Percentiles rank a stretch among this genome's conserved stretches.
These are phyloP conservation scores for Protomyces lactucae-debilis DNA, from an alignment of 1,139 yeast genomes.

Conservation along the genomic window DNA sequence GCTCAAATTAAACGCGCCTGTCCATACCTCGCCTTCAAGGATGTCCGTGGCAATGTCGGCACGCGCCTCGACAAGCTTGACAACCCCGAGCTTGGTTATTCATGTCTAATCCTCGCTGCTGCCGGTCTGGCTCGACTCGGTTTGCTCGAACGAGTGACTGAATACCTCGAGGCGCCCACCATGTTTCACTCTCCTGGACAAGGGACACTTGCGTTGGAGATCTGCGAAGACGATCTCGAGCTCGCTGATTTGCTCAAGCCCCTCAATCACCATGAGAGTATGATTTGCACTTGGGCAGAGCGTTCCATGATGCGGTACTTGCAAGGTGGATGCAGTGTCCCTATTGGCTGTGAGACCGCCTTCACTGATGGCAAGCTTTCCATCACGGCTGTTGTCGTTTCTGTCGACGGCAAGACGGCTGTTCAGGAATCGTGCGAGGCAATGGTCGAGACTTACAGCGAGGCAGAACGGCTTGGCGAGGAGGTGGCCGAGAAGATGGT, in stretches of 20 bases:
- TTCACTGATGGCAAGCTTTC: slow-evolving; percentile 48
- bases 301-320: slow-evolving; percentile 77
- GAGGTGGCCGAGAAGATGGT: slow-evolving; percentile 64
- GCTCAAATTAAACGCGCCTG: slow-evolving; percentile 63
- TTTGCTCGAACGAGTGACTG: slow-evolving; percentile 61
- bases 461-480: slow-evolving; percentile 68
- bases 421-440: slow-evolving; percentile 53
- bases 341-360: slow-evolving; percentile 82
- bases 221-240: slow-evolving; percentile 60
- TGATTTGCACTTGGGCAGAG: slow-evolving; percentile 83
- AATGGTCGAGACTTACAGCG: slow-evolving; percentile 46
- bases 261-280: slow-evolving; percentile 63
- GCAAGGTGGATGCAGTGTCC: slow-evolving; percentile 98
- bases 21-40: slow-evolving; percentile 60
- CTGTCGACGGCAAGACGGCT: slow-evolving; percentile 70
- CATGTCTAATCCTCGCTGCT: slow-evolving; percentile 81
- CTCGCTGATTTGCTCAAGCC: slow-evolving; percentile 54
- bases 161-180: slow-evolving; percentile 63
- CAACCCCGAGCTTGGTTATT: slow-evolving; percentile 56
- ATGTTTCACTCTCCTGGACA: slow-evolving; percentile 98
- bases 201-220: slow-evolving; percentile 93
- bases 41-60: slow-evolving; percentile 49
- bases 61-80: slow-evolving; percentile 78
- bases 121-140: slow-evolving; percentile 82
- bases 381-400: slow-evolving; percentile 63